Base-by-base conservation (phyloP, 192 early-diverging fungal genomes). In the Piromyces finnis region DNA sequence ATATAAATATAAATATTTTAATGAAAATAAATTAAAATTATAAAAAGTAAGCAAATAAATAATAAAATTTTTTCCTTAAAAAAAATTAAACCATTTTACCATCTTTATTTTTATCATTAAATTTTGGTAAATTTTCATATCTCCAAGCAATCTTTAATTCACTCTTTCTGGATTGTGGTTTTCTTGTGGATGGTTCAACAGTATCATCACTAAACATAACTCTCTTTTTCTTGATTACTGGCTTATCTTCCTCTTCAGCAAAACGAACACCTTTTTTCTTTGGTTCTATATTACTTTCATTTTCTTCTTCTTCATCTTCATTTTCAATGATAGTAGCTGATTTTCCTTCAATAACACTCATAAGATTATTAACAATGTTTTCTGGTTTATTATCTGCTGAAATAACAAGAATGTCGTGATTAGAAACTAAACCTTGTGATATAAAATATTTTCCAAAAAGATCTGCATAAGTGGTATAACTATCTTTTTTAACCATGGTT, bases 101-200 rank as follows among this genome's bases (percentile, higher is more conserved):
- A 22, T 51, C 36, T 37, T 77, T 88, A 88, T 87, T 84, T 26
- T 85, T 84, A 29, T 84, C 85, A 30, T 86, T 88, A 83, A 94
- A 90, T 79, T 87, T 86, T 51, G 94, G 94, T 81, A 97, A 79
- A 41, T 89, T 87, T 83, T 95, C 88, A 87, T 99, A 99, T 78
- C 97, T 85, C 97, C 97, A 99, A 1, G 97, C 97, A 79, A 99
- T 98, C 78, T 87, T 90, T 90, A 99, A 85, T 22, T 85, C 86
- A 26, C 77, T 82, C 27, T 79, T 29, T n/a, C 77, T 82, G 30
- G 78, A 83, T 78, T 36, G 80, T 12, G 68, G 84, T 81, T 39
- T 85, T 37, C n/a, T 41, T 28, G 51, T 41, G 78, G 32, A 28
- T 77, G 17, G 79, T 81, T 78, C 51, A 5, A 36, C 39, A 16